These are phyloP conservation scores for Heliamphora pulchella DNA, from an alignment of 179 eudicot genomes.

Conservation along the genomic window DNA sequence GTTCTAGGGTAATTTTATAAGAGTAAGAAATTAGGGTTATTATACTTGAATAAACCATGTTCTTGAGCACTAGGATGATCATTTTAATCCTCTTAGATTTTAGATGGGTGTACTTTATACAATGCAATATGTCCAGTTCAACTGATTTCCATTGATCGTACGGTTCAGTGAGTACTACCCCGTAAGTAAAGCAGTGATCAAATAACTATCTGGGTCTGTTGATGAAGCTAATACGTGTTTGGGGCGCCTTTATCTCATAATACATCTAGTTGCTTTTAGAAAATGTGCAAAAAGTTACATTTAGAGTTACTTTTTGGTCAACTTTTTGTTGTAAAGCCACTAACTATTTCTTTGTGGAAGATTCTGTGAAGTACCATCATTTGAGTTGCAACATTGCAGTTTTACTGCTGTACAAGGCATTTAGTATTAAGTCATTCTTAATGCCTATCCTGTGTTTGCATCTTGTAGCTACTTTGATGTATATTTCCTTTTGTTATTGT, in stretches of 20 bases:
- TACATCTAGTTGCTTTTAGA: background rate
- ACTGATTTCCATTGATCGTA: no score
- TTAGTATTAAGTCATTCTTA: background rate
- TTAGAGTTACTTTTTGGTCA: background rate
- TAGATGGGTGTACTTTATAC: no score
- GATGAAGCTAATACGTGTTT: background rate
- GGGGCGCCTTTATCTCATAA: background rate
- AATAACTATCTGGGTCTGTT: background rate
- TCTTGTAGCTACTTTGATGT: background rate
- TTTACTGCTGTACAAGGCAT: background rate
- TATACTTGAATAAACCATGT: background rate
- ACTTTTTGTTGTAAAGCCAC: background rate
- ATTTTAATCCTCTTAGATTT: background rate
- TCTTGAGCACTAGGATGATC: background rate
- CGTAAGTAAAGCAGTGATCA: background rate
- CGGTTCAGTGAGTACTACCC: background rate
- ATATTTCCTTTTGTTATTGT: background rate
- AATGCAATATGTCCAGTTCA: no score
- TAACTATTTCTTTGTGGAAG: background rate
- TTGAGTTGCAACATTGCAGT: background rate
- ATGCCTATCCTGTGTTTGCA: background rate
- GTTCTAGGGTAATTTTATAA: background rate
- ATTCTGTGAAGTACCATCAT: conserved; percentile 1
- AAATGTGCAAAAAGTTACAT: background rate
- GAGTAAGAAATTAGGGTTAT: background rate